Conservation (phyloP, 2,329 filamentous ascomycete species). For the Sporothrix protearum region DNA sequence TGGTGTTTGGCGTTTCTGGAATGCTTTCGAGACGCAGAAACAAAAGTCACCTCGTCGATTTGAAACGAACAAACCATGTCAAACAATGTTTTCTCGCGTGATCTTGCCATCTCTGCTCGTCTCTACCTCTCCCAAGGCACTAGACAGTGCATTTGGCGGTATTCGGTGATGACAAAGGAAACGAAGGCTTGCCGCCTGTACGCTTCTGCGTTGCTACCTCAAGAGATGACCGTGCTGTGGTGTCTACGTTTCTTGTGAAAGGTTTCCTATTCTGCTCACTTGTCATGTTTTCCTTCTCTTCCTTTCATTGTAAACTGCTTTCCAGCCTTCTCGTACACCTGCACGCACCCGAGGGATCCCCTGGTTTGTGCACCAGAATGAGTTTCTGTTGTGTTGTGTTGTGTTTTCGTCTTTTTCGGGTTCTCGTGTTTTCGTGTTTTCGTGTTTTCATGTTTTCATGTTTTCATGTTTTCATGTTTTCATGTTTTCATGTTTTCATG, state of each 20-base stretch:
- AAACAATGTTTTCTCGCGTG: not conserved
- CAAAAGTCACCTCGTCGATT: not conserved
- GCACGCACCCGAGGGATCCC: not conserved
- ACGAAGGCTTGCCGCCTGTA: not conserved
- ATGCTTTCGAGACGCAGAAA: not conserved
- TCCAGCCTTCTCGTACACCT: not conserved
- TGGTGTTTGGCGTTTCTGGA: not conserved
- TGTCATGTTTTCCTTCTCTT: not conserved
- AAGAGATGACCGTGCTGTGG: not conserved
- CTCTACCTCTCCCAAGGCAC: not conserved
- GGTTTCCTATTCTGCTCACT: conserved; percentile 7
- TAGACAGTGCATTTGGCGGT: not conserved
- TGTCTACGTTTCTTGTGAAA: not conserved
- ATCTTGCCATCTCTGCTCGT: not conserved
- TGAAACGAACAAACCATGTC: not conserved
- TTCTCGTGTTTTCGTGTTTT: no score
- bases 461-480: no score
- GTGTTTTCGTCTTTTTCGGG: no score
- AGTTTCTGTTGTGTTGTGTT: not conserved
- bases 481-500: no score
- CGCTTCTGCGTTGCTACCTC: not conserved
- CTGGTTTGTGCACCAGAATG: not conserved
- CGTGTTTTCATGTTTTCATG: no score
- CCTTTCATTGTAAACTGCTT: not conserved
- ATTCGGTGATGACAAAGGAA: not conserved